Evolutionary conservation across 2,329 filamentous ascomycete species (phyloP).

Genomic region (Botrytis hyacinthi): DNA sequence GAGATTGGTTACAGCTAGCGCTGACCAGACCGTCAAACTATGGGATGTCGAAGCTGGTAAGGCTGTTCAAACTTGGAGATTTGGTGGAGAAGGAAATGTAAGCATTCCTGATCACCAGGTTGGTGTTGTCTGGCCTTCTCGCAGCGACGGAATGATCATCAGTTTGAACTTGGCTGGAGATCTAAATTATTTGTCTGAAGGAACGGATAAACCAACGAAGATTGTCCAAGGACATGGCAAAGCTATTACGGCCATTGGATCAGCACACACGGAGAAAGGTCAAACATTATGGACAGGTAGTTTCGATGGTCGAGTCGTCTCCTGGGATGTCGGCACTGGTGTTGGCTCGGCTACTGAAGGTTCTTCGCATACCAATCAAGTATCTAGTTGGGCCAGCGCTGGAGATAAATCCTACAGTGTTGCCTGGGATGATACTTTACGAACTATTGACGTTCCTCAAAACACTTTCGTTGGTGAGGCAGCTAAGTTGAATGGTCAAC

Average conservation of each 20-base stretch:
- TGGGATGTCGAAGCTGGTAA: constrained; percentile 86
- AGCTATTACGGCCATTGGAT: constrained; percentile 75
- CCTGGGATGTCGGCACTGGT: constrained; percentile 76
- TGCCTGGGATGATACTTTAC: constrained; percentile 90
- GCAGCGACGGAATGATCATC: constrained; percentile 83
- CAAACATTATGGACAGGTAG: constrained; percentile 83
- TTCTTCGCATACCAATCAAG: constrained; percentile 79
- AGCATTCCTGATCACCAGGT: constrained; percentile 86
- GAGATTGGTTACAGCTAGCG: constrained; percentile 84
- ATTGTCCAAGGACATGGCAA: constrained; percentile 88
- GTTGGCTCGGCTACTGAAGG: constrained; percentile 71
- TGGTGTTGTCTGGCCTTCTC: constrained; percentile 83
- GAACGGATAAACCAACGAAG: constrained; percentile 64
- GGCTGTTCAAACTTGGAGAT: constrained; percentile 76
- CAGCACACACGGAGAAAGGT: constrained; percentile 47
- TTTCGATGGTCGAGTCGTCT: constrained; percentile 83
- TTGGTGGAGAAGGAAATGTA: constrained; percentile 66
- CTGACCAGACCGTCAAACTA: constrained; percentile 89
- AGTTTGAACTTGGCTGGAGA: constrained; percentile 86
- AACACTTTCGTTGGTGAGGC: constrained; percentile 72
- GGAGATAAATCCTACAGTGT: constrained; percentile 73
- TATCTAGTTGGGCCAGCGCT: constrained; percentile 68
- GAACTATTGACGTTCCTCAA: constrained; percentile 70
- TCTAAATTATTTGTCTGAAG: constrained; percentile 81
- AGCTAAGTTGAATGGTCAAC: constrained; percentile 71